Evolutionary conservation across 73 alveolate genomes (phyloP).

Genomic region (Urostyla sp.): DNA sequence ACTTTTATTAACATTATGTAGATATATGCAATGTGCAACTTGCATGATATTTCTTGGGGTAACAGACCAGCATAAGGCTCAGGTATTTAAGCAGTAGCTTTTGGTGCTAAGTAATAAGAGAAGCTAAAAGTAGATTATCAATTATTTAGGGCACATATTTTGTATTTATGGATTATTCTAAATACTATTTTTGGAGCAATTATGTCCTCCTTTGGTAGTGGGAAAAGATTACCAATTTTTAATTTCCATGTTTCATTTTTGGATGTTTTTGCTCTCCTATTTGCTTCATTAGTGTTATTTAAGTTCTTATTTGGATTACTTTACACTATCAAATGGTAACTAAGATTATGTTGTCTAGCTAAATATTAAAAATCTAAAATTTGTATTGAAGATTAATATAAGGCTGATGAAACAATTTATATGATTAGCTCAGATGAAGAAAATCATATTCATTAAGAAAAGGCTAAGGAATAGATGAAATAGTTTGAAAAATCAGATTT

Average conservation of each 20-base stretch:
- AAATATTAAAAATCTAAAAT: conserved; percentile 17
- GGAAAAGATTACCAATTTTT: background rate
- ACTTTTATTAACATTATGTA: conserved; percentile 56
- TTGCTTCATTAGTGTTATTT: conserved; percentile 34
- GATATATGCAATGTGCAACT: conserved; percentile 64
- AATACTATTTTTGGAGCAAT: conserved; percentile 41
- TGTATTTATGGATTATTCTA: conserved; percentile 39
- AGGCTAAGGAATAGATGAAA: too few species aligned
- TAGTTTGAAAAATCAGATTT: too few species aligned
- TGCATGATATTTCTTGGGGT: conserved; percentile 80
- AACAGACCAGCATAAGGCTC: conserved; percentile 45
- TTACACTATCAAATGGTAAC: conserved; percentile 36
- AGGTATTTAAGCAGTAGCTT: conserved; percentile 27
- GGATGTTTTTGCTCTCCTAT: conserved; percentile 21
- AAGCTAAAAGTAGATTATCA: conserved; percentile 36
- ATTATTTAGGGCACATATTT: conserved; percentile 57
- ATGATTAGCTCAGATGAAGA: too few species aligned
- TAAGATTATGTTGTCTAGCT: background rate
- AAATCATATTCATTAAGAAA: too few species aligned
- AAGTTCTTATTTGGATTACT: conserved; percentile 33
- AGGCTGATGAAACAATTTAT: too few species aligned
- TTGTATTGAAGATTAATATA: conserved; percentile 4
- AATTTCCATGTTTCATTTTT: conserved; percentile 12
- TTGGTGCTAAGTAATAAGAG: conserved; percentile 11
- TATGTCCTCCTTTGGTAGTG: background rate